Conservation (phyloP, 164 flowering plant genomes). For the Vitis amurensis region DNA sequence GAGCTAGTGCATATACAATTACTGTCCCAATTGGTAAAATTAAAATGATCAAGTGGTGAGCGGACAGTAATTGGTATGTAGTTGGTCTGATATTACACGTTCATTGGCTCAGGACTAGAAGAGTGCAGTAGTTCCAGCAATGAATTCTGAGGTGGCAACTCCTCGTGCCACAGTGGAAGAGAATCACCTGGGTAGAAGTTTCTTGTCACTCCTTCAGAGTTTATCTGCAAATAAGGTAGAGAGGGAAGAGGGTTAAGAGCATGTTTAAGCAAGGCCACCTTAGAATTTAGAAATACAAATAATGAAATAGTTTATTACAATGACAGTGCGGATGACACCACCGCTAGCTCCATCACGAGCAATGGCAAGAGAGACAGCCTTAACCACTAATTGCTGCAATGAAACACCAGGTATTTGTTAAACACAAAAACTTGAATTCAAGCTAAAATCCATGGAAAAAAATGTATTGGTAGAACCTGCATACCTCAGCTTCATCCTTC, state of each 20-base stretch:
- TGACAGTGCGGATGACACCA: conserved; percentile 96
- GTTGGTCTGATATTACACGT: conserved; percentile 8
- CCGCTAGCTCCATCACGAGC: conserved; percentile 99
- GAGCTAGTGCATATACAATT: too few relatives aligned
- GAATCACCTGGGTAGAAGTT: conserved; percentile 80
- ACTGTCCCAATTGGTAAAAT: background rate
- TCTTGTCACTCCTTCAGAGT: conserved; percentile 78
- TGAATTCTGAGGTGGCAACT: conserved; percentile 73
- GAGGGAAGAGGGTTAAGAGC: background rate
- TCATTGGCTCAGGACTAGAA: conserved; percentile 71
- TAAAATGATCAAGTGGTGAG: background rate
- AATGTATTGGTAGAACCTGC: background rate
- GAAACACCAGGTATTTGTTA: background rate
- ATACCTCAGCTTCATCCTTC: conserved; percentile 97
- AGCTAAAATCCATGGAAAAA: too few relatives aligned
- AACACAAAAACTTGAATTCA: too few relatives aligned
- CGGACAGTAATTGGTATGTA: background rate
- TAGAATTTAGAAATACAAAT: too few relatives aligned
- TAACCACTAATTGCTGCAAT: conserved; percentile 82
- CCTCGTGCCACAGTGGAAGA: conserved; percentile 95
- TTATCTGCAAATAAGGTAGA: conserved; percentile 52
- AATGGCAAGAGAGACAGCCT: conserved; percentile 98
- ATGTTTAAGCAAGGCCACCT: background rate
- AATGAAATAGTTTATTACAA: conserved; percentile 42
- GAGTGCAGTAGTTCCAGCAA: conserved; percentile 60